These are phyloP conservation scores for Pterocarpus macrocarpus DNA, from an alignment of 306 rosid species.

Conservation along the genomic window DNA sequence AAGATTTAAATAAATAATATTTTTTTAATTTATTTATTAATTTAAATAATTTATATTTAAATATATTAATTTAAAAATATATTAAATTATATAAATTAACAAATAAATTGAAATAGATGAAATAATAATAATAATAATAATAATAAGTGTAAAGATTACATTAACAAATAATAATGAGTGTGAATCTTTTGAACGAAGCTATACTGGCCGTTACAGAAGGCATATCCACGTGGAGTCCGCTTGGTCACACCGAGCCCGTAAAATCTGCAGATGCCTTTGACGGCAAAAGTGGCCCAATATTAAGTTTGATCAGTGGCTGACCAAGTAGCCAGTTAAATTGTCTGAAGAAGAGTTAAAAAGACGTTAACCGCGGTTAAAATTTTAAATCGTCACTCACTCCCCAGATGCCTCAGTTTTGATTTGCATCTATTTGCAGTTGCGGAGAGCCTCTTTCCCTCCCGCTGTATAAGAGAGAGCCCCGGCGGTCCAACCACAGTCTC, in stretches of 20 bases:
- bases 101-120: neutral
- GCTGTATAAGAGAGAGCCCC: constrained; percentile 40
- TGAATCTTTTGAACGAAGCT: neutral
- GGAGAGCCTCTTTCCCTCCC: neutral
- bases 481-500: neutral
- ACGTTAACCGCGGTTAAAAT: neutral
- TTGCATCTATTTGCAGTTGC: neutral
- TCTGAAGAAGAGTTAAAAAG: no score
- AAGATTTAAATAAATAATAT: no score
- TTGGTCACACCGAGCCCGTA: neutral
- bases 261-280: neutral
- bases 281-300: neutral
- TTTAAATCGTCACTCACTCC: neutral
- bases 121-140: no score
- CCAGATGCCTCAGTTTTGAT: neutral
- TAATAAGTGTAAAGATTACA: no score
- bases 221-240: neutral
- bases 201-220: no score
- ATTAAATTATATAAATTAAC: no score
- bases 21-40: no score
- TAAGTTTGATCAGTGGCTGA: no score
- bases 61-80: no score
- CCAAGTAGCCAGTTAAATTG: no score
- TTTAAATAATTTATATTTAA: no score
- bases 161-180: neutral